Conservation (phyloP, 805 yeast genomes). For the Metschnikowia similis region DNA sequence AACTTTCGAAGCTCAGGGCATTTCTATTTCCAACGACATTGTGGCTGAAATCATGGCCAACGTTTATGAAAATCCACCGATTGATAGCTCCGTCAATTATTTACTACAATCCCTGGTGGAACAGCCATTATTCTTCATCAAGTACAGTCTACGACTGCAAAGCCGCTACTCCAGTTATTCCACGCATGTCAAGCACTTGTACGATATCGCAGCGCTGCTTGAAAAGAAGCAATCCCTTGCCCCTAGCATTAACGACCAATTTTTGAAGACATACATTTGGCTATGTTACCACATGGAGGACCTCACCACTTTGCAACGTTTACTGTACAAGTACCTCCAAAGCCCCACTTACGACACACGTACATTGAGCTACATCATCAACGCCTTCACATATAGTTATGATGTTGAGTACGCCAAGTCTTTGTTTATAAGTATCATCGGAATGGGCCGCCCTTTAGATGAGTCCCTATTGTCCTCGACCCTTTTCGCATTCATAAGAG, state of each 20-base stretch:
- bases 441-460: constrained; percentile 21
- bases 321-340: constrained; percentile 21
- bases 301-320: constrained; percentile 19
- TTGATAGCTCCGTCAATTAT: constrained; percentile 8
- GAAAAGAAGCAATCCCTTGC: constrained; percentile 7
- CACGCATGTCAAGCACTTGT: constrained; percentile 20
- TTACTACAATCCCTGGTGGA: constrained; percentile 13
- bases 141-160: constrained; percentile 9
- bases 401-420: constrained; percentile 30
- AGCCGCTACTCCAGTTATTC: constrained; percentile 8
- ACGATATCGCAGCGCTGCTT: constrained; percentile 19
- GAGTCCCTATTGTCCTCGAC: constrained; percentile 25
- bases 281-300: constrained; percentile 35
- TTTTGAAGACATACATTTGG: constrained; percentile 29
- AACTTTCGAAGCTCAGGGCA: constrained; percentile 6
- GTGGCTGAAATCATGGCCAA: constrained; percentile 14
- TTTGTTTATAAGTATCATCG: constrained; percentile 22
- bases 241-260: constrained; percentile 11
- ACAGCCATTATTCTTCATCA: constrained; percentile 10
- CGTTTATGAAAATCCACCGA: constrained; percentile 12
- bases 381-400: constrained; percentile 28
- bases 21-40: constrained; percentile 6
- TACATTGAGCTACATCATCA: constrained; percentile 26
- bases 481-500: constrained; percentile 21
- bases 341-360: constrained; percentile 19